phyloP scores from a whole-genome alignment of 139 green algal species.

The Astrephomene gubernaculifera region DNA sequence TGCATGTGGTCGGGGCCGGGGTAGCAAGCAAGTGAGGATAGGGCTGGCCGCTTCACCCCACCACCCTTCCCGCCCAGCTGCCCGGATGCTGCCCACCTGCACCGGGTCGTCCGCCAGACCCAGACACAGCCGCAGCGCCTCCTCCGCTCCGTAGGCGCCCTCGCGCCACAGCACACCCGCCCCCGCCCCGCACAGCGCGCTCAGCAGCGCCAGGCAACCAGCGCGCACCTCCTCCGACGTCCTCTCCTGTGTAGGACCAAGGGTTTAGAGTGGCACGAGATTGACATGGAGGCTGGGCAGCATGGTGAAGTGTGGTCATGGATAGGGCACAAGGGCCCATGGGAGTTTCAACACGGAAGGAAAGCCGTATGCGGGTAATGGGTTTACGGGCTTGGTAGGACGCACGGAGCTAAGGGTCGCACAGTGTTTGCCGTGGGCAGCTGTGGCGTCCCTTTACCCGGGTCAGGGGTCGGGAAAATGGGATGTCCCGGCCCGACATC shows the following conservation, averaged over 20 bases:
- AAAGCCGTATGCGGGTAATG: too few relatives aligned
- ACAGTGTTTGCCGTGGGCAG: too few relatives aligned
- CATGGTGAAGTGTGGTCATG: too few relatives aligned
- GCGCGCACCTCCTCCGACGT: conserved; percentile 20
- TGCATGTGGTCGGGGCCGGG: neutral
- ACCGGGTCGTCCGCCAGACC: conserved; percentile 5
- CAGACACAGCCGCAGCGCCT: conserved; percentile 55
- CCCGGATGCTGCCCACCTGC: conserved; percentile 14
- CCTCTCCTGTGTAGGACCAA: conserved; percentile 46
- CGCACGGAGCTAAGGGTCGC: too few relatives aligned
- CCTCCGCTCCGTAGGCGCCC: conserved; percentile 65
- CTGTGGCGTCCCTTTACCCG: too few relatives aligned
- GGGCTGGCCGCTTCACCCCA: neutral
- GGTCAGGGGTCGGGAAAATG: too few relatives aligned
- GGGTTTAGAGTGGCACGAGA: neutral
- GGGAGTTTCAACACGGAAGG: too few relatives aligned
- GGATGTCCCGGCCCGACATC: too few relatives aligned
- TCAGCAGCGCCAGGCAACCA: conserved; percentile 43
- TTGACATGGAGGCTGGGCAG: too few relatives aligned
- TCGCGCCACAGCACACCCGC: conserved; percentile 73
- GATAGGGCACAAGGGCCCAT: too few relatives aligned
- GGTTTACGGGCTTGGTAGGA: too few relatives aligned
- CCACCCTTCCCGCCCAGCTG: neutral
- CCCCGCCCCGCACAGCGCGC: conserved; percentile 64
- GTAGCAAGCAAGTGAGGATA: neutral